Conservation (phyloP, 257 asterid species). For the Ehretia macrophylla region DNA sequence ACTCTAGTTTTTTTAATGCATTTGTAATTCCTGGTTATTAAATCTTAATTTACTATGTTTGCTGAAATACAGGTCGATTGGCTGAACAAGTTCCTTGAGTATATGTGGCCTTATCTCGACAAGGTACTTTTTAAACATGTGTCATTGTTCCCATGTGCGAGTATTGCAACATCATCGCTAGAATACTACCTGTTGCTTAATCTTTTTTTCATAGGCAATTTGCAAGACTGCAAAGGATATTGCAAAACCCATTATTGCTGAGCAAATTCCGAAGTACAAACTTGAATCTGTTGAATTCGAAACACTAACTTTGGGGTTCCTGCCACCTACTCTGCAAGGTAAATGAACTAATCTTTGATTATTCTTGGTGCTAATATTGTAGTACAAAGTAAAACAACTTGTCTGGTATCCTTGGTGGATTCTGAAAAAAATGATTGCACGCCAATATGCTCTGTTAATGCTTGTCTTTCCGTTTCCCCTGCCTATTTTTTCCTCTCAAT, state of each 20-base stretch:
- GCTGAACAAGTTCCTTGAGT: slow-evolving; percentile 75
- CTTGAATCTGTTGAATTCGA: slow-evolving; percentile 46
- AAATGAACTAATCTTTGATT: neutral
- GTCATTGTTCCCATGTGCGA: slow-evolving; percentile 3
- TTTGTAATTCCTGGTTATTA: neutral
- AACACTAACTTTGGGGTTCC: slow-evolving; percentile 38
- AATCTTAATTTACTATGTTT: slow-evolving; percentile 12
- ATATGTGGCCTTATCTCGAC: slow-evolving; percentile 95
- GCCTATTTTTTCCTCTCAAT: no score
- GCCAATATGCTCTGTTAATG: no score
- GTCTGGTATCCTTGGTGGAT: no score
- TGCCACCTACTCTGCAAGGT: slow-evolving; percentile 59
- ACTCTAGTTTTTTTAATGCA: neutral
- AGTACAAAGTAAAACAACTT: no score
- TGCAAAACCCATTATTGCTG: slow-evolving; percentile 41
- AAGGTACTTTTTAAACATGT: slow-evolving; percentile 47
- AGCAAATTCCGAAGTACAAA: slow-evolving; percentile 48
- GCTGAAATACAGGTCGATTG: slow-evolving; percentile 63
- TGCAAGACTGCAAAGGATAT: slow-evolving; percentile 44
- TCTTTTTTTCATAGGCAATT: slow-evolving; percentile 32
- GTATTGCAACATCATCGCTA: neutral
- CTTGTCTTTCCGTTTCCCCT: no score
- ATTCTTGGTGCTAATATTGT: neutral
- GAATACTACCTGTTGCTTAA: neutral
- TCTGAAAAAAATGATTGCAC: no score